Conservation (phyloP, 2,329 filamentous ascomycete genomes). For the Graphilbum fragrans region DNA sequence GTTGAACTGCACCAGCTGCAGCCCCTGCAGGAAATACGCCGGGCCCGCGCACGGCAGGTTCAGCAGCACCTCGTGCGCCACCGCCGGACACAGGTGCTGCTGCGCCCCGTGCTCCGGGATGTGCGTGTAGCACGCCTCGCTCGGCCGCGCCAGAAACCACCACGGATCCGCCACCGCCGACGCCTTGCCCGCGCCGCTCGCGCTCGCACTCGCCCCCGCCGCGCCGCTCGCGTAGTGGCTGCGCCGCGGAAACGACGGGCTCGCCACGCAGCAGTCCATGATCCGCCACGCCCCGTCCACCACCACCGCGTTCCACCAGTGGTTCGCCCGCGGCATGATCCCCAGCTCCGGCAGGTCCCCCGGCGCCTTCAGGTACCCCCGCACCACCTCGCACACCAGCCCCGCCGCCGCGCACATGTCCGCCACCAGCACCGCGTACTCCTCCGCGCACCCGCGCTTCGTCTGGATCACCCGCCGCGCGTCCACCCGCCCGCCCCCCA, state of each 20-base stretch:
- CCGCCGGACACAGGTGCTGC: conserved; percentile 83
- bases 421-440: conserved; percentile 76
- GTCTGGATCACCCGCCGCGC: conserved; percentile 72
- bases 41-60: conserved; percentile 79
- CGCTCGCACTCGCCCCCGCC: conserved; percentile 46
- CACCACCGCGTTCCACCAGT: conserved; percentile 95
- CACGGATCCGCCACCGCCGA: conserved; percentile 55
- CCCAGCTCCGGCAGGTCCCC: conserved; percentile 74
- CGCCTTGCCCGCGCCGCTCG: conserved; percentile 38
- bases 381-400: conserved; percentile 74
- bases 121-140: conserved; percentile 91
- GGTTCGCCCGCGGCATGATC: conserved; percentile 76
- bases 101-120: conserved; percentile 78
- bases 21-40: conserved; percentile 69
- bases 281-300: conserved; percentile 94
- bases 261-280: conserved; percentile 86
- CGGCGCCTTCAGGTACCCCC: conserved; percentile 81
- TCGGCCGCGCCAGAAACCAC: conserved; percentile 87
- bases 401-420: conserved; percentile 93
- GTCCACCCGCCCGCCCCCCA: conserved; percentile 68
- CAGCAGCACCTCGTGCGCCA: conserved; percentile 74
- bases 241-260: conserved; percentile 77
- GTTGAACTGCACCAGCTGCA: conserved; percentile 82
- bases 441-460: conserved; percentile 74
- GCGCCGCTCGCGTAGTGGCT: conserved; percentile 57